phyloP scores from a whole-genome alignment of 257 asterid species.

The Rauvolfia tetraphylla region DNA sequence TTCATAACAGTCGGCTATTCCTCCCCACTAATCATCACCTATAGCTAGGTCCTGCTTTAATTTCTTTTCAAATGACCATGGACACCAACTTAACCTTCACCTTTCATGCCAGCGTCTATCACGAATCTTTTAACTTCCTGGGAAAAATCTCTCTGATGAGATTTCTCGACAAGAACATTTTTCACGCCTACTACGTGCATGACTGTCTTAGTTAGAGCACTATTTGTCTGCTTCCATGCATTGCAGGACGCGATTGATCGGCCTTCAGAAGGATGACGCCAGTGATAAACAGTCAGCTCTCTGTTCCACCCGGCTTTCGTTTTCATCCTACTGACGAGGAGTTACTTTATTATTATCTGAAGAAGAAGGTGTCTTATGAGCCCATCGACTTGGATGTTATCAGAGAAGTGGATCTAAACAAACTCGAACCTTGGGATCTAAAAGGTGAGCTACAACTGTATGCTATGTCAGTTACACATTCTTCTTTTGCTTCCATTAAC shows the following conservation, averaged over 20 bases:
- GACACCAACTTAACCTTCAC: no score
- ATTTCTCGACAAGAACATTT: no score
- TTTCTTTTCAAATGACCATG: background rate
- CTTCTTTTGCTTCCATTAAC: no score
- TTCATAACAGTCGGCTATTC: no score
- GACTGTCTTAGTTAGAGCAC: background rate
- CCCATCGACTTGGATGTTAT: constrained; percentile 76
- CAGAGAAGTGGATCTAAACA: constrained; percentile 82
- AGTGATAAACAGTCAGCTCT: constrained; percentile 29
- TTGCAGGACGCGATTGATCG: background rate
- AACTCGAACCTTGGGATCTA: constrained; percentile 94
- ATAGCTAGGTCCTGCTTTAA: background rate
- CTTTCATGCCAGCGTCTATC: no score
- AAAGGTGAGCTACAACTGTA: constrained; percentile 55
- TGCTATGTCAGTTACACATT: no score
- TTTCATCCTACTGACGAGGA: constrained; percentile 92
- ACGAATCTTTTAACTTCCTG: background rate
- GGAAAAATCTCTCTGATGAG: background rate
- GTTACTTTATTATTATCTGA: constrained; percentile 64
- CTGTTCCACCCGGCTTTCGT: constrained; percentile 85
- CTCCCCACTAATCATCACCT: background rate
- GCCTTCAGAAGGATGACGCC: constrained; percentile 33
- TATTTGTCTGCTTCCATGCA: background rate
- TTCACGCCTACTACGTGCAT: background rate
- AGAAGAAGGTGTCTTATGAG: constrained; percentile 75